Conservation (phyloP, 257 asterid species). For the Solanum chiquidenum region DNA sequence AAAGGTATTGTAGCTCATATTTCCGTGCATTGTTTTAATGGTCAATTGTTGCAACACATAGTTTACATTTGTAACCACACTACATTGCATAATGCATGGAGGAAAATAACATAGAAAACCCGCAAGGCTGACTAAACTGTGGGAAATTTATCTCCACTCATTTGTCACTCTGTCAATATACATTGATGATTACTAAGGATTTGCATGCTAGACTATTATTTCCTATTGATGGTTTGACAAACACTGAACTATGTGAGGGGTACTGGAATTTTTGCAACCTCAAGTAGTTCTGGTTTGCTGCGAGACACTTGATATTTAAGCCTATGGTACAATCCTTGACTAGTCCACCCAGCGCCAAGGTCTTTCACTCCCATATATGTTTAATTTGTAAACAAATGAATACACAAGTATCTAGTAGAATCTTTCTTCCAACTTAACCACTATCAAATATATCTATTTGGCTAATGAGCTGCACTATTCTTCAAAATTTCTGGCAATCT, state of each 20-base stretch:
- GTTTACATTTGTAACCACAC: not conserved
- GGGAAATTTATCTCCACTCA: not conserved
- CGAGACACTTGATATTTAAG: not conserved
- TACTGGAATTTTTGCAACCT: not conserved
- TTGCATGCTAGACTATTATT: not conserved
- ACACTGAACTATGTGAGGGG: not conserved
- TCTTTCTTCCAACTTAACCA: not conserved
- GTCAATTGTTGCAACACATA: not conserved
- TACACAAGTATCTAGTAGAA: too few relatives aligned
- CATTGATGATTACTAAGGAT: not conserved
- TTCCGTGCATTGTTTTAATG: not conserved
- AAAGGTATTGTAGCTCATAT: constrained; percentile 20
- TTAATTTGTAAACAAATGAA: not conserved
- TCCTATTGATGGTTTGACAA: not conserved
- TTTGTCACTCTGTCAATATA: not conserved
- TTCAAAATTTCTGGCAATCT: not conserved
- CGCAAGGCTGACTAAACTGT: not conserved
- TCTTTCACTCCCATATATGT: not conserved
- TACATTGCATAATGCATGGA: not conserved
- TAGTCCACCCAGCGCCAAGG: not conserved
- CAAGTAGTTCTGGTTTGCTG: not conserved
- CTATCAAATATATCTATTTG: not conserved
- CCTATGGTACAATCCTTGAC: not conserved
- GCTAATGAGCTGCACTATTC: not conserved
- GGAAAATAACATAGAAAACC: not conserved